Conservation (phyloP, 352 stramenopile genomes). For the Salisapilia sapeloensis region DNA sequence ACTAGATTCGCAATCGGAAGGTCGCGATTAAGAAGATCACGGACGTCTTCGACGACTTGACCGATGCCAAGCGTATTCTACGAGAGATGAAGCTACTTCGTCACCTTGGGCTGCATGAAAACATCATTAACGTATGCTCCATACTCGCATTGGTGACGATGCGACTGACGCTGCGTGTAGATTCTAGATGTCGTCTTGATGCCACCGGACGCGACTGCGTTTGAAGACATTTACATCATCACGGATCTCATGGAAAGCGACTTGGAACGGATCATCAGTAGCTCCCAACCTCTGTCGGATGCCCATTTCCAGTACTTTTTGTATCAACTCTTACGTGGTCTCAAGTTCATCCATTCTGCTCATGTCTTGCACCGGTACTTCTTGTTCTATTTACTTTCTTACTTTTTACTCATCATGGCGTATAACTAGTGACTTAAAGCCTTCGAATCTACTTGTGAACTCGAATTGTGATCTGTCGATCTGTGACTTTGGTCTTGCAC, state of each 20-base stretch:
- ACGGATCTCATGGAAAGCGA: conserved; percentile 87
- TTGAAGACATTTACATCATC: conserved; percentile 84
- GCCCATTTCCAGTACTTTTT: conserved; percentile 83
- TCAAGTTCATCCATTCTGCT: conserved; percentile 97
- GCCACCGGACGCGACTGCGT: conserved; percentile 71
- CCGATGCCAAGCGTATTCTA: conserved; percentile 86
- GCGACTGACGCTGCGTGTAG: conserved; percentile 6
- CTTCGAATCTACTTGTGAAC: conserved; percentile 81
- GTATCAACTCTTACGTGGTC: conserved; percentile 85
- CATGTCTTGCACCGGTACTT: conserved; percentile 89
- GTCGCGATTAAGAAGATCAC: conserved; percentile 89
- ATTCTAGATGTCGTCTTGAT: conserved; percentile 74
- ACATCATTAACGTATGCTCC: conserved; percentile 72
- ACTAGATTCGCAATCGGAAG: conserved; percentile 64
- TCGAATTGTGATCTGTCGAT: conserved; percentile 83
- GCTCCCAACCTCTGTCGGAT: conserved; percentile 68
- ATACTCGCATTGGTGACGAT: not conserved
- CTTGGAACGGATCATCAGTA: conserved; percentile 84
- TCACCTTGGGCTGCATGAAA: conserved; percentile 83
- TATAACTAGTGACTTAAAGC: conserved; percentile 80
- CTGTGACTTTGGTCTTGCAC: conserved; percentile 86
- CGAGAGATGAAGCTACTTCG: conserved; percentile 87
- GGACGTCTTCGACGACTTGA: conserved; percentile 84
- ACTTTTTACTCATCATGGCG: conserved; percentile 4
- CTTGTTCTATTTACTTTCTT: not conserved